phyloP scores from a whole-genome alignment of 176 grass and related monocot genomes.

The Ananas comosus region DNA sequence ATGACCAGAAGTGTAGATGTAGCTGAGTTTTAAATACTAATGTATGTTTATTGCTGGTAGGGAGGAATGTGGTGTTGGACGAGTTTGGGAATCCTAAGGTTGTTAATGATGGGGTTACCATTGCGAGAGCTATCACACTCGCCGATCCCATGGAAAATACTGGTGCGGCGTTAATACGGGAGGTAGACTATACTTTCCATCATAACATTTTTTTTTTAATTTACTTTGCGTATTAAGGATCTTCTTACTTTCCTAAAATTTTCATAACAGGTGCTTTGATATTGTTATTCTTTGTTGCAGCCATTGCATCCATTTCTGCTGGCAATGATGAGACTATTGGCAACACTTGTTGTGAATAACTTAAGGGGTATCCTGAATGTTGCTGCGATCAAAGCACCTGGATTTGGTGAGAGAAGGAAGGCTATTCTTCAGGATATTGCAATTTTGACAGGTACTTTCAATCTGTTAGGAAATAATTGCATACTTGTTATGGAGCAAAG shows the following conservation, averaged over 20 bases:
- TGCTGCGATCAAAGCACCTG: constrained; percentile 68
- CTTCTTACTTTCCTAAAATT: too few species aligned
- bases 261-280: background rate
- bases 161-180: constrained; percentile 55
- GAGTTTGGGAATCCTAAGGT: constrained; percentile 54
- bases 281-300: constrained; percentile 30
- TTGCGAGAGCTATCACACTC: constrained; percentile 61
- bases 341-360: constrained; percentile 75
- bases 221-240: background rate
- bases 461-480: background rate
- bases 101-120: constrained; percentile 67
- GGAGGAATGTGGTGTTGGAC: constrained; percentile 69
- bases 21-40: background rate
- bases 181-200: constrained; percentile 18
- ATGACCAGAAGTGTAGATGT: background rate
- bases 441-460: constrained; percentile 45
- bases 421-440: constrained; percentile 70
- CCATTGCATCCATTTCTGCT: constrained; percentile 69
- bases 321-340: constrained; percentile 86
- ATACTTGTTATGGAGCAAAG: background rate
- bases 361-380: constrained; percentile 55
- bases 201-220: background rate
- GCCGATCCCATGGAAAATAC: constrained; percentile 71
- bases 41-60: constrained; percentile 11
- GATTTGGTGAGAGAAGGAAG: constrained; percentile 61